phyloP scores from a whole-genome alignment of 805 yeast species.

The Priceomyces melissophilus region DNA sequence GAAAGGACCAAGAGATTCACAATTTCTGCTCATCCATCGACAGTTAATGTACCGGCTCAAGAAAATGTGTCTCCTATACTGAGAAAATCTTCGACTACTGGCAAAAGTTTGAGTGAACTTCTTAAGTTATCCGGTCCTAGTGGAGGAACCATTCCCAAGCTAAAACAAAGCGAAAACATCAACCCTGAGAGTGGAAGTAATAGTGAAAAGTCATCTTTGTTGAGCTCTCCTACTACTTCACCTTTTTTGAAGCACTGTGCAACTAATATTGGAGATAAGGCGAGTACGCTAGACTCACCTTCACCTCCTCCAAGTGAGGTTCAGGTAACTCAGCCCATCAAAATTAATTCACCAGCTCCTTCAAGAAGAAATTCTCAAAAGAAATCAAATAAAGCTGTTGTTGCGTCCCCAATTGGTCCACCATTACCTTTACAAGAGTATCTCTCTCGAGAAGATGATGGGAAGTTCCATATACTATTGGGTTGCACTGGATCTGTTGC shows the following conservation, averaged over 20 bases:
- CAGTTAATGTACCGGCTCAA: constrained; percentile 20
- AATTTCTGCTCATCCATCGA: constrained; percentile 42
- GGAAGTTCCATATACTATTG: constrained; percentile 79
- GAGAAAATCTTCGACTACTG: constrained; percentile 7
- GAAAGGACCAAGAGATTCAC: constrained; percentile 41
- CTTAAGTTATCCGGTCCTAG: constrained; percentile 3
- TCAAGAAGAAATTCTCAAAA: constrained; percentile 25
- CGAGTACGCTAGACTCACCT: background rate
- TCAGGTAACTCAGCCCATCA: constrained; percentile 17
- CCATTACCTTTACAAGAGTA: constrained; percentile 74
- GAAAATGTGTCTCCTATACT: constrained; percentile 5
- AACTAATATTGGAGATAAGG: constrained; percentile 1
- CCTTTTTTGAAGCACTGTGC: constrained; percentile 15
- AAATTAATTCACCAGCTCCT: constrained; percentile 9
- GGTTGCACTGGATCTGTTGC: constrained; percentile 98
- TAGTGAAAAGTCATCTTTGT: constrained; percentile 12
- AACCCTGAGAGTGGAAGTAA: constrained; percentile 7
- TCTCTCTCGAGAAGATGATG: constrained; percentile 71
- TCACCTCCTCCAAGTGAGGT: constrained; percentile 6
- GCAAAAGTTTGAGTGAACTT: constrained; percentile 8
- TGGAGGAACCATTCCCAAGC: background rate
- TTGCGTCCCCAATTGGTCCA: constrained; percentile 57
- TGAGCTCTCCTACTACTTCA: constrained; percentile 9
- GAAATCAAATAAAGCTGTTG: constrained; percentile 48
- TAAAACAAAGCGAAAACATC: background rate